These are phyloP conservation scores for Boletus sp. DNA, from an alignment of 768 basidiomycete genomes.

Conservation along the genomic window DNA sequence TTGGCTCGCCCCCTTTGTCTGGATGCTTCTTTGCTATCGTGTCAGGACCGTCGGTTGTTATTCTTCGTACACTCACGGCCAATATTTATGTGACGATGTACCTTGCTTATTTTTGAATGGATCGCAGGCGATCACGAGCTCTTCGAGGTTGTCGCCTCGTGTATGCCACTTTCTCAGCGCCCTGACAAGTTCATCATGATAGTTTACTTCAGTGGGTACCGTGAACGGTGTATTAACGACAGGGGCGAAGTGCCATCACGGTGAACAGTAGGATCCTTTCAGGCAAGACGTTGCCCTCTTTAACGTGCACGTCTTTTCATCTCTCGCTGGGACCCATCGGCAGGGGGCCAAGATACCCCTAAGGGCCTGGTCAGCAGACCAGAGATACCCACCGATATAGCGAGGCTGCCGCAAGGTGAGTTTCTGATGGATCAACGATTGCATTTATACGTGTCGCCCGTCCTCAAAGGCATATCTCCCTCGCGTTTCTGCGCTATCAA, in stretches of 20 bases:
- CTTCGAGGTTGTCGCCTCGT: no score
- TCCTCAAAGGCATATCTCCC: background rate
- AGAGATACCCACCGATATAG: background rate
- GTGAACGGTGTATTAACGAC: background rate
- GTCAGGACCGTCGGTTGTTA: background rate
- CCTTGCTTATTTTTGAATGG: constrained; percentile 2
- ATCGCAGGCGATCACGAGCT: background rate
- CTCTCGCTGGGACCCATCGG: background rate
- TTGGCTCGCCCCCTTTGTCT: background rate
- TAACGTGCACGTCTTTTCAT: background rate
- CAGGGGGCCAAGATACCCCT: background rate
- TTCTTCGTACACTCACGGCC: background rate
- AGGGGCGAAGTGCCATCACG: background rate
- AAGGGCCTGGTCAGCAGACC: background rate
- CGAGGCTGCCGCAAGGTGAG: background rate
- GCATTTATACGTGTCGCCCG: background rate
- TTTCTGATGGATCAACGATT: background rate
- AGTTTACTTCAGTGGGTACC: background rate
- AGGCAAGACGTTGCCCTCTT: background rate
- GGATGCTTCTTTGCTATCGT: background rate
- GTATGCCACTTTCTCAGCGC: background rate
- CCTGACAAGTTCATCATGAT: background rate
- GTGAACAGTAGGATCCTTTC: background rate
- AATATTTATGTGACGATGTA: constrained; percentile 1
- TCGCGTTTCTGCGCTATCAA: background rate